These are phyloP conservation scores for Solanum clarkiae DNA, from an alignment of 257 asterid species.

Conservation along the genomic window DNA sequence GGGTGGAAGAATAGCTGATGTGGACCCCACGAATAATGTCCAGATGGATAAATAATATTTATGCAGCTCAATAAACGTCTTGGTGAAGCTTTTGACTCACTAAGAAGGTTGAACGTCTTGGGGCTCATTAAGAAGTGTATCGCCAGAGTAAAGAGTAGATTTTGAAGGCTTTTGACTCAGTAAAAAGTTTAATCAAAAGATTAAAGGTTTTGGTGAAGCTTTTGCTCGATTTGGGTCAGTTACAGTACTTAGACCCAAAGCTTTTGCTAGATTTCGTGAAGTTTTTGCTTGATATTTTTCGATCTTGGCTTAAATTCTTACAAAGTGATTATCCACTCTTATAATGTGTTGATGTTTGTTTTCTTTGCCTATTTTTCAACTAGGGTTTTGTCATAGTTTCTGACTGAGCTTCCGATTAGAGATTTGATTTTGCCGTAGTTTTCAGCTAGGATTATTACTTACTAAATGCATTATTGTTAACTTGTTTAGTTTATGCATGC, in stretches of 20 bases:
- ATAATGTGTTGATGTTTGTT: neutral
- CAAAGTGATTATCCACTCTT: neutral
- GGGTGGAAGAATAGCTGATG: neutral
- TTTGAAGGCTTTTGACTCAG: neutral
- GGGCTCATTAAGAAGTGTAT: too few relatives aligned
- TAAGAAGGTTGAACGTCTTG: too few relatives aligned
- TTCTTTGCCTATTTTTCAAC: neutral
- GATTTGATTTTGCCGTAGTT: neutral
- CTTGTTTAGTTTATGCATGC: too few relatives aligned
- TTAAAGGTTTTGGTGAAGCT: neutral
- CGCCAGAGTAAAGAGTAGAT: neutral
- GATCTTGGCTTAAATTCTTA: neutral
- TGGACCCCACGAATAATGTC: neutral
- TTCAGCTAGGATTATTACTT: neutral
- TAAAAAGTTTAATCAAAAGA: neutral
- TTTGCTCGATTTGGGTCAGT: too few relatives aligned
- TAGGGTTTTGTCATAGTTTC: neutral
- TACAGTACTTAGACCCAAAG: neutral
- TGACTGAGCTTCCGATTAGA: neutral
- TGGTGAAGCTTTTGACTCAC: too few relatives aligned
- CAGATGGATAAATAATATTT: neutral
- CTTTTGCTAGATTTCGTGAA: neutral
- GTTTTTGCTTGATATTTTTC: neutral
- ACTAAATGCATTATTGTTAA: neutral
- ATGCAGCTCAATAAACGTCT: neutral